Base-by-base conservation (phyloP, 345 rosid species). In the Moricandia arvensis region DNA sequence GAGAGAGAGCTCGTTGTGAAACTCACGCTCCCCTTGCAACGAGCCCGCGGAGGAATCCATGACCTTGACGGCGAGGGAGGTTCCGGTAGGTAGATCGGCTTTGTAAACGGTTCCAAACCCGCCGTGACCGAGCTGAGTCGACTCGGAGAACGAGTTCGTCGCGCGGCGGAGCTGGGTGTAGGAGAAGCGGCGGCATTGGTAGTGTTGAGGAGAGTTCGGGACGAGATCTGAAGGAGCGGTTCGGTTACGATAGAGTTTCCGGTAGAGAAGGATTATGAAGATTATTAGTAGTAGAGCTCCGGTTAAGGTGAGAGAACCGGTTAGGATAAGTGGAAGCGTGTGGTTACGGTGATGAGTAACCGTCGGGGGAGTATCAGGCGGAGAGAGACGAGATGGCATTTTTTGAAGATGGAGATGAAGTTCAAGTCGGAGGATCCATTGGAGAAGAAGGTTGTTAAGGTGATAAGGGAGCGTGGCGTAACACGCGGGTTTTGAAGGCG, bases 81-180 rank as follows among this genome's bases (percentile, higher is more conserved):
- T 5, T 7, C 73, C 79, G 31, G 51, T 73, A 0, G 89, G 83
- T 17, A 90, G 66, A 21, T 75, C 66, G 51, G 89, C 92, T 82
- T 86, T 90, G 68, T 86, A 86, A 34, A 90, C 92, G 0, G 87
- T 79, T n/a, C 99, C 98, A 59, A 90, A 95, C 10, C 99, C 99
- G 0, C 99, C 99, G 55, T 89, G 98, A 8, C 99, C 99, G 43
- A 95, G 88, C 27, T 87, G 93, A 74, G 85, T 87, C 13, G 96
- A 82, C 30, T 89, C 73, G 55, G 97, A 75, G 85, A 95, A 92
- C 1, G 89, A 87, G 68, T 81, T 71, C 2, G 98, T 90, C 15
- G 97, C 88, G 35, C 90, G 93, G 59, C 96, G 97, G 78, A 93
- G 85, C 61, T 83, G 70, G 34, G 90, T 58, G 85, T 85, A 93